phyloP scores from a whole-genome alignment of 192 early-diverging fungal species.

The Rhizoclosmatium sp. region DNA sequence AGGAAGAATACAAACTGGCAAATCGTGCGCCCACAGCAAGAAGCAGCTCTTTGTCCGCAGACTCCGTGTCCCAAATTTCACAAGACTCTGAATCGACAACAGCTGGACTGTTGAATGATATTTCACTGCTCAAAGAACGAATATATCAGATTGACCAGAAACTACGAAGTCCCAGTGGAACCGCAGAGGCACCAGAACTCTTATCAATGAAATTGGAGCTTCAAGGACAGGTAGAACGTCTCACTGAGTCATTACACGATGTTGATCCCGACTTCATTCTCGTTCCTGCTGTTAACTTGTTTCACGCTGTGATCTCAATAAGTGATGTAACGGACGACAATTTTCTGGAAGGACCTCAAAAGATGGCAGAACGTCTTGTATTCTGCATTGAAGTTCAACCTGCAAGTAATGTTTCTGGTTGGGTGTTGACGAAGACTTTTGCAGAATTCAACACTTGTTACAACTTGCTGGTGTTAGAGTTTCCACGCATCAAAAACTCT shows the following conservation, averaged over 20 bases:
- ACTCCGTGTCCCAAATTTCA: neutral
- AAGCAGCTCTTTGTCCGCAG: neutral
- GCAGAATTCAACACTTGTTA: conserved; percentile 29
- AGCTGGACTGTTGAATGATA: neutral
- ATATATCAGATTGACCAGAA: conserved; percentile 16
- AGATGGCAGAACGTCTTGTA: neutral
- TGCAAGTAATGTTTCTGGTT: conserved; percentile 11
- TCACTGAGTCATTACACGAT: conserved; percentile 35
- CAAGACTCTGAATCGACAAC: neutral
- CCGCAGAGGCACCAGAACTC: conserved; percentile 29
- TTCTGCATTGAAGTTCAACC: conserved; percentile 21
- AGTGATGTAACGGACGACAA: conserved; percentile 26
- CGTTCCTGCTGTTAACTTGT: conserved; percentile 7
- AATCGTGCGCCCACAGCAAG: neutral
- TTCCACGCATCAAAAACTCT: conserved; percentile 27
- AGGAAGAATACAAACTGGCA: neutral
- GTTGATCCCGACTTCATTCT: conserved; percentile 18
- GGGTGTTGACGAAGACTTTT: conserved; percentile 44
- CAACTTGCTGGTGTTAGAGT: conserved; percentile 11
- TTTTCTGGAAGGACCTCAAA: conserved; percentile 8
- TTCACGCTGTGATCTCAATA: conserved; percentile 19
- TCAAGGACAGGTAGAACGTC: conserved; percentile 41
- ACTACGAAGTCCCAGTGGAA: conserved; percentile 10
- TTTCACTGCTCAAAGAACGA: conserved; percentile 11
- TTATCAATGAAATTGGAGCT: conserved; percentile 43